Percentiles rank a stretch among this genome's conserved stretches.
Conservation (phyloP, 129 eudicot species). For the Ambrosia artemisiifolia region DNA sequence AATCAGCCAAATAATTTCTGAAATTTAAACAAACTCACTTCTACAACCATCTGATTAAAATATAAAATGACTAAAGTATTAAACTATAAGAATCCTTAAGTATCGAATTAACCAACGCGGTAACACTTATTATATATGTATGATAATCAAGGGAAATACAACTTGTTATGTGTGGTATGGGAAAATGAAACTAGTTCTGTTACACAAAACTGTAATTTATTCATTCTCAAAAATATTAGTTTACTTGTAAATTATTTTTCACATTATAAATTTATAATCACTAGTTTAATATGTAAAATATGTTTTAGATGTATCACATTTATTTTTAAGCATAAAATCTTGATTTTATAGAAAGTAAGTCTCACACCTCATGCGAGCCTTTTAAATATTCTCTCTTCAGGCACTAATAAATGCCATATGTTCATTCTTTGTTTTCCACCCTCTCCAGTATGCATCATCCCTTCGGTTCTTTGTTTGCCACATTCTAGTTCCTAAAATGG, state of each 20-base stretch:
- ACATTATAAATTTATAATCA: not conserved
- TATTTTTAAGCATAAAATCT: conserved; percentile 5
- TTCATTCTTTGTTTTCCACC: conserved; percentile 44
- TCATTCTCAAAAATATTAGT: not conserved
- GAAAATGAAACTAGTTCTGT: not conserved
- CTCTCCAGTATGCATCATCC: conserved; percentile 15
- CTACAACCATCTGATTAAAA: too few relatives aligned
- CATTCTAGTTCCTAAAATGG: conserved; percentile 48
- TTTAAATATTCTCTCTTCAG: conserved; percentile 62
- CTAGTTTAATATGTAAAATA: not conserved
- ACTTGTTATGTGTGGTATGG: not conserved
- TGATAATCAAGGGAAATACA: not conserved
- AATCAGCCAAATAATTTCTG: too few relatives aligned
- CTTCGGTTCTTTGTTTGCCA: conserved; percentile 7
- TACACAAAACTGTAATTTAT: not conserved
- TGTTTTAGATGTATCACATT: conserved; percentile 5
- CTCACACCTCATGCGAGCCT: conserved; percentile 53
- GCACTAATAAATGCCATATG: conserved; percentile 44
- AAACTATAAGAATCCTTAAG: too few relatives aligned
- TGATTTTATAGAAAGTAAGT: conserved; percentile 50
- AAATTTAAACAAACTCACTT: too few relatives aligned
- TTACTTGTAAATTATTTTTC: not conserved
- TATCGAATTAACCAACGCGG: too few relatives aligned
- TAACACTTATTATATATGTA: too few relatives aligned
- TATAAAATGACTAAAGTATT: too few relatives aligned